Conservation (phyloP, 441 rosid species). For the Brassica hybrid region DNA sequence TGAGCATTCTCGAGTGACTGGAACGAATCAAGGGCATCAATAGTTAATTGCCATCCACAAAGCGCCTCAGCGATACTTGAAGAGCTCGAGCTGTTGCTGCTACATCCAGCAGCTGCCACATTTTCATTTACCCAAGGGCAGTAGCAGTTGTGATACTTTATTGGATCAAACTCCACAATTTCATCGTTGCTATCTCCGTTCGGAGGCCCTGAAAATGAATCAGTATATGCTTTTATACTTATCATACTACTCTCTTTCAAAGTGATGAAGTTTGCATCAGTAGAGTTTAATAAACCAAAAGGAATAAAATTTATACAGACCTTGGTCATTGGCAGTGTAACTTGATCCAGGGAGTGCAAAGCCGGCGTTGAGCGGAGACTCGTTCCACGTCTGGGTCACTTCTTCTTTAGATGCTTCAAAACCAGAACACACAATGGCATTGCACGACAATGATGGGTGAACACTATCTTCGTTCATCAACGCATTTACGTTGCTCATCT, state of each 20-base stretch:
- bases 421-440: slow-evolving; percentile 80
- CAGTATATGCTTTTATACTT: background rate
- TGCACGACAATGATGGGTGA: slow-evolving; percentile 95
- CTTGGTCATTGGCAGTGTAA: slow-evolving; percentile 47
- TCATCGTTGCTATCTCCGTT: slow-evolving; percentile 90
- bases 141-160: slow-evolving; percentile 84
- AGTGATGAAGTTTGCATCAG: too few relatives aligned
- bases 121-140: slow-evolving; percentile 99
- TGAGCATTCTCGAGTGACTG: slow-evolving; percentile 67
- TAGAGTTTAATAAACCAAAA: background rate
- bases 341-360: slow-evolving; percentile 47
- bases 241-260: too few relatives aligned
- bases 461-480: slow-evolving; percentile 59
- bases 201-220: slow-evolving; percentile 68
- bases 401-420: slow-evolving; percentile 73
- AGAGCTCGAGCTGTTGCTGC: slow-evolving; percentile 56
- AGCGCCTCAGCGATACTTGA: slow-evolving; percentile 62
- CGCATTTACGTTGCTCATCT: slow-evolving; percentile 63
- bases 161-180: slow-evolving; percentile 85
- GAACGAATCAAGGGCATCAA: slow-evolving; percentile 90
- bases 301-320: slow-evolving; percentile 17
- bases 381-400: slow-evolving; percentile 70
- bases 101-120: slow-evolving; percentile 97
- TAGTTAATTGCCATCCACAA: slow-evolving; percentile 96
- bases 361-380: slow-evolving; percentile 57